Evolutionary conservation across 2,329 filamentous ascomycete genomes (phyloP), one percentile per base, ranked within the genome.

Genomic region (Phialocephala subalpina): DNA sequence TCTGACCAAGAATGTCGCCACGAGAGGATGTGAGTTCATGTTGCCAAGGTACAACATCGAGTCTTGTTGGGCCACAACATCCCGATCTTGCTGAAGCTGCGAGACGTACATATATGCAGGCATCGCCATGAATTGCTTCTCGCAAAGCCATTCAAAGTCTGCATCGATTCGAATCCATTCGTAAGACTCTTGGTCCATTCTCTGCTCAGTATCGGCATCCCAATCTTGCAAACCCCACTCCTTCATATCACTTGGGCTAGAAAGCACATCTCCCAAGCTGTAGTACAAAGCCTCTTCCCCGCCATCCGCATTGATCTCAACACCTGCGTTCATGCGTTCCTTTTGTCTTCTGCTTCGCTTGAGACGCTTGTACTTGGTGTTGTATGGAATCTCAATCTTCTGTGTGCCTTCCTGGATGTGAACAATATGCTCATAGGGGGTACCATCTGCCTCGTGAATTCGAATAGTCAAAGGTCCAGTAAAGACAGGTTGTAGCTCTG

Each of bases 161-260:
- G 95, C 94, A 78, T 99, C 96, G 80, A 98, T 92, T 22, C 96
- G 91, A 72, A 99, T 97, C 96, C 97, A 99, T 77, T 99, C 96
- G 75, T 97, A 99, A 0, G 93, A 97, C 77, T 99, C 96, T 70
- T 94, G 89, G 64, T 96, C 93, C 94, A 99, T 98, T 74, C 89
- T 90, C 40, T 91, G 86, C 78, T 98, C 94, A 18, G 95, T 93
- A 63, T 97, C 93, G 66, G 91, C 87, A 57, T 92, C 90, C 94
- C 95, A 99, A 70, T 98, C 95, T 6, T 89, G 87, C 6, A 99
- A 83, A 60, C 87, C 89, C 95, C 96, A 99, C 49, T 93, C 88
- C 59, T 87, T 83, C 55, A 93, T 87, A 62, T 99, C 96, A 68
- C 97, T 91, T 9, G 91, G 88, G 4, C 86, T 88, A 73, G 96